Percentiles rank a stretch among this genome's conserved stretches.
These are phyloP conservation scores for Clarireedia homoeocarpa DNA, from an alignment of 2,329 filamentous ascomycete species.

Conservation along the genomic window DNA sequence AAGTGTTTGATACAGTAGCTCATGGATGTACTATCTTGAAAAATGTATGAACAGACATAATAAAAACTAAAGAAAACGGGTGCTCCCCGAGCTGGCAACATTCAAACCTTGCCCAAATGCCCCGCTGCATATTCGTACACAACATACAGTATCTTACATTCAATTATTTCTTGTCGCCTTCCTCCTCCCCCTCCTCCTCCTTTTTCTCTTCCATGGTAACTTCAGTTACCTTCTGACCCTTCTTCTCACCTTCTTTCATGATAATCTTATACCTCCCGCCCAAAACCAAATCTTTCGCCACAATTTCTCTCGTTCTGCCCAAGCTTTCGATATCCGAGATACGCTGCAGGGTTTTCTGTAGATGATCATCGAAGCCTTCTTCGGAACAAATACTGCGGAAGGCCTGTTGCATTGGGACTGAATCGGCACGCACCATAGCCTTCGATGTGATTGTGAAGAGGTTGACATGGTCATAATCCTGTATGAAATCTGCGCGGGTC, in stretches of 20 bases:
- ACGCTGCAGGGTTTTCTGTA: slow-evolving; percentile 74
- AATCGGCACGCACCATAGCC: slow-evolving; percentile 84
- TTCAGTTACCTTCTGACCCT: slow-evolving; percentile 22
- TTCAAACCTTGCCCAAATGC: no score
- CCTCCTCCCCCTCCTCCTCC: background rate
- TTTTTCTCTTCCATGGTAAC: slow-evolving; percentile 21
- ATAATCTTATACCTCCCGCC: slow-evolving; percentile 69
- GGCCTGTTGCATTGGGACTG: slow-evolving; percentile 91
- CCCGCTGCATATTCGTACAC: no score
- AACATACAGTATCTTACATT: background rate
- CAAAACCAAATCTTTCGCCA: slow-evolving; percentile 87
- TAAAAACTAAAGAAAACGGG: no score
- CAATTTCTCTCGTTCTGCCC: slow-evolving; percentile 86
- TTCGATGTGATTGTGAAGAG: slow-evolving; percentile 88
- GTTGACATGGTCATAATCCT: slow-evolving; percentile 86
- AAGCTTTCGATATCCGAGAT: slow-evolving; percentile 92
- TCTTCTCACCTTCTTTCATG: slow-evolving; percentile 21
- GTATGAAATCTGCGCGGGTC: slow-evolving; percentile 92
- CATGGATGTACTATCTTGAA: no score
- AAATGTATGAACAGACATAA: no score
- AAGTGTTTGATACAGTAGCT: no score
- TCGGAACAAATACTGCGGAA: slow-evolving; percentile 75
- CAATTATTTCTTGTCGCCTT: background rate
- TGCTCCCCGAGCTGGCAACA: no score
- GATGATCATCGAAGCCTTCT: slow-evolving; percentile 71